Conservation (phyloP, 2,329 filamentous ascomycete species). For the Didymella arachidicola region DNA sequence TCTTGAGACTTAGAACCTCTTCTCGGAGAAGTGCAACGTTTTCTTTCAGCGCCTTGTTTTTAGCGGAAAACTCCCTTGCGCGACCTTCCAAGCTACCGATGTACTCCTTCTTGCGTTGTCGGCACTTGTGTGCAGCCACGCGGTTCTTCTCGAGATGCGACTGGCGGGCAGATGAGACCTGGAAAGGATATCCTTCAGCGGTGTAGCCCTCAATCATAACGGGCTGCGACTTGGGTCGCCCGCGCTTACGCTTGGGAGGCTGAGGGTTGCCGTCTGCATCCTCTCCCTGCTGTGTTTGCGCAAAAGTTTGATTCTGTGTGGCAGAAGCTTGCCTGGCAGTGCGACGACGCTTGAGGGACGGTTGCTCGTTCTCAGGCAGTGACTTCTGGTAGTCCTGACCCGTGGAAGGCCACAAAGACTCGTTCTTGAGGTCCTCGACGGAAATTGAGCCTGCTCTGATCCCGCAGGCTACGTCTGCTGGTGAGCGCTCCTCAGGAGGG, state of each 20-base stretch:
- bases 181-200: constrained; percentile 44
- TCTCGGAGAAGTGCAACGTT: constrained; percentile 46
- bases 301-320: constrained; percentile 19
- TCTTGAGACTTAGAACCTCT: constrained; percentile 49
- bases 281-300: constrained; percentile 19
- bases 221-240: constrained; percentile 46
- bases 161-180: constrained; percentile 47
- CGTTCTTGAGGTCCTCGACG: constrained; percentile 41
- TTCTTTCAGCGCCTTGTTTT: constrained; percentile 48
- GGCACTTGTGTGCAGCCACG: constrained; percentile 75
- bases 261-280: constrained; percentile 30
- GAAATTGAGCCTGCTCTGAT: constrained; percentile 38
- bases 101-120: constrained; percentile 71
- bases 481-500: constrained; percentile 48
- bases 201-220: constrained; percentile 43
- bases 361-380: constrained; percentile 17
- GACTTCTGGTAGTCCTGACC: constrained; percentile 3
- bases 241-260: constrained; percentile 48
- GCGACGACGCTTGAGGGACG: constrained; percentile 40
- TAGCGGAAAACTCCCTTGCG: constrained; percentile 50
- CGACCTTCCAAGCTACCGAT: constrained; percentile 59
- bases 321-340: constrained; percentile 28
- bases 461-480: constrained; percentile 25
- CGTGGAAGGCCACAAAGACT: constrained; percentile 33
- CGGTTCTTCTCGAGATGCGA: constrained; percentile 71